Evolutionary conservation across 208 protist species (phyloP), one percentile per base, ranked within the genome.

Genomic region (Trypanosoma congolense): DNA sequence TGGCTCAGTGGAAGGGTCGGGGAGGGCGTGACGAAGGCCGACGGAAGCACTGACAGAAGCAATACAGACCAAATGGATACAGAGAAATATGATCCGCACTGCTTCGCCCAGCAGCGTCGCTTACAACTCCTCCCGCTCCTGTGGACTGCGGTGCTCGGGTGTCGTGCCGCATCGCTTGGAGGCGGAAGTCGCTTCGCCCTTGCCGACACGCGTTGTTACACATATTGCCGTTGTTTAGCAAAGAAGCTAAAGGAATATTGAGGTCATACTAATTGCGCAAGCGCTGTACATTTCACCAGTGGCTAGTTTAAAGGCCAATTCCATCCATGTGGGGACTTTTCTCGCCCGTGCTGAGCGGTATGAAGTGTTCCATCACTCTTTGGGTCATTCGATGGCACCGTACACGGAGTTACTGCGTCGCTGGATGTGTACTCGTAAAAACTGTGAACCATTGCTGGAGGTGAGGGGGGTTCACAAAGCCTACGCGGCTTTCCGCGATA

Each of bases 71-170:
- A 10, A 33, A 25, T 43, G 10, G 33, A 61, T 22, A 21, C 31
- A 26, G 1, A 40, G 24, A 22, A 14, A 40, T 44, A 53, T 22
- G 18, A 28, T 53, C 2, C 1, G 24, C 9, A 57, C 24, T 38
- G n/a, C 24, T 54, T 59, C 44, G 14, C 40, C 14, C 84, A 88
- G 61, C 68, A 80, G 54, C 78, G 85, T 8, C 70, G 71, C 18
- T 47, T 92, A 57, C 81, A 87, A 48, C 63, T 89, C 9, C 56
- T 92, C 29, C 80, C 80, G 14, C 54, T 89, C 28, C 26, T 88
- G n/a, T 92, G 85, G 81, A 54, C 87, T 9, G 65, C 69, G 0
- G 25, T 85, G 26, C 68, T 89, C 2, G 36, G 31, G n/a, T 43
- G 67, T 12, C 70, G 73, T 24, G 35, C 6, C 0, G 47, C 28